phyloP scores from a whole-genome alignment of 2,329 filamentous ascomycete genomes.

The Aspergillus nomiae region DNA sequence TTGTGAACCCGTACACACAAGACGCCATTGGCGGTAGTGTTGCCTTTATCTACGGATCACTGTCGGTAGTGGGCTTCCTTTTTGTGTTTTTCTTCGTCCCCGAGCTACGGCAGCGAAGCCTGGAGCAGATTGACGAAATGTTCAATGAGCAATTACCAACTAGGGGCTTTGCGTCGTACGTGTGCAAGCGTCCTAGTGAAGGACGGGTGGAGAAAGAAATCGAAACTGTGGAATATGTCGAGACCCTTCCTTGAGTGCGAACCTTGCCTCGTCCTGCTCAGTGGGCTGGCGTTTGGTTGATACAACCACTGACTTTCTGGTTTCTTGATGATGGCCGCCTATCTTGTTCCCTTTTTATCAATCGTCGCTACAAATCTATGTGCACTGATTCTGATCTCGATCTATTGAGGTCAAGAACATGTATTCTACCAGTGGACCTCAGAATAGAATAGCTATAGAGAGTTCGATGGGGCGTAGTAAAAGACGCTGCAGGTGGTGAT shows the following conservation, averaged over 20 bases:
- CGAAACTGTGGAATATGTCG: not conserved
- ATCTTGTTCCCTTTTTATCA: no score
- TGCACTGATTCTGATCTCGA: no score
- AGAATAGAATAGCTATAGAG: not conserved
- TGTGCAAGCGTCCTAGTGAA: not conserved
- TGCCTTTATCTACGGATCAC: conserved; percentile 25
- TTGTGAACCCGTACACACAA: conserved; percentile 34
- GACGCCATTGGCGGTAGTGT: conserved; percentile 23
- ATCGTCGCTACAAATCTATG: no score
- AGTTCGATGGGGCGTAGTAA: no score
- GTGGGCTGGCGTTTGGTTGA: no score
- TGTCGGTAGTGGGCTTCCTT: conserved; percentile 23
- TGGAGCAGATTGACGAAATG: conserved; percentile 34
- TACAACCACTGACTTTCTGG: no score
- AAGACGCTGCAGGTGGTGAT: no score
- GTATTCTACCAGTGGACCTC: not conserved
- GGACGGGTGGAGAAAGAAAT: not conserved
- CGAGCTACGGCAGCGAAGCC: conserved; percentile 24
- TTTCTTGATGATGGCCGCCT: no score
- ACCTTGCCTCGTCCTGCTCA: no score
- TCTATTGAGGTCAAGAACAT: not conserved
- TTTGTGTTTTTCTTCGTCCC: conserved; percentile 30
- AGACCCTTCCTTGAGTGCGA: not conserved
- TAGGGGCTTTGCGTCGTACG: not conserved
- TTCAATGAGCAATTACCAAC: conserved; percentile 17